phyloP scores from a whole-genome alignment of 1,139 yeast species.

The Suhomyces panamericanus region DNA sequence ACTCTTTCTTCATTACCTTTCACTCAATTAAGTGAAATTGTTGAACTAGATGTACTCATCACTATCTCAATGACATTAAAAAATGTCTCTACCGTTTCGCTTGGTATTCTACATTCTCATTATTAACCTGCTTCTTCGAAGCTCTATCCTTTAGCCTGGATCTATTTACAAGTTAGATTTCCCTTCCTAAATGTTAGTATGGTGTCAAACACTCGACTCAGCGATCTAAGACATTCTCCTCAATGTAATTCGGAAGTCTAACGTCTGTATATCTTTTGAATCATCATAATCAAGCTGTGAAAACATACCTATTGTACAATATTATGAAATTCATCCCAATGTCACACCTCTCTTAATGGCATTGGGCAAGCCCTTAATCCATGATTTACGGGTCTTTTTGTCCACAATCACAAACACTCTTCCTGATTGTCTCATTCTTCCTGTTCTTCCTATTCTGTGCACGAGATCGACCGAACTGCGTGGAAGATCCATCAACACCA shows the following conservation, averaged over 20 bases:
- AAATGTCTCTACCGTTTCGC: too few species aligned
- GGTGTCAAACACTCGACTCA: constrained; percentile 16
- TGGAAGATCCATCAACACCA: constrained; percentile 84
- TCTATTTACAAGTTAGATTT: neutral
- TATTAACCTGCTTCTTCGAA: too few species aligned
- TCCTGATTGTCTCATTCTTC: constrained; percentile 87
- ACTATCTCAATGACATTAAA: too few species aligned
- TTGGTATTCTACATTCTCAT: too few species aligned
- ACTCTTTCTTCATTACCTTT: too few species aligned
- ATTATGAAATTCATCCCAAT: constrained; percentile 28
- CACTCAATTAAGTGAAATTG: too few species aligned
- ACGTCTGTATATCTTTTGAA: constrained; percentile 29
- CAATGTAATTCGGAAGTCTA: constrained; percentile 33
- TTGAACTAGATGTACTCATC: too few species aligned
- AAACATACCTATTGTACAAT: constrained; percentile 15
- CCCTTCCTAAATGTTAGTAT: constrained; percentile 14
- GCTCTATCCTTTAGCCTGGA: neutral
- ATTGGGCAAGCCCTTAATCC: constrained; percentile 83
- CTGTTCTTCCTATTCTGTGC: constrained; percentile 93
- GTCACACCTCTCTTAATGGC: constrained; percentile 58
- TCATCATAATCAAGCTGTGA: constrained; percentile 24
- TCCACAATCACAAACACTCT: constrained; percentile 76
- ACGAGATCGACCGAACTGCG: constrained; percentile 79
- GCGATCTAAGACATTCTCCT: constrained; percentile 31
- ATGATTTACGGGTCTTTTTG: constrained; percentile 64